Evolutionary conservation across 2,329 filamentous ascomycete genomes (phyloP).

Genomic region (Fusarium nodosum): DNA sequence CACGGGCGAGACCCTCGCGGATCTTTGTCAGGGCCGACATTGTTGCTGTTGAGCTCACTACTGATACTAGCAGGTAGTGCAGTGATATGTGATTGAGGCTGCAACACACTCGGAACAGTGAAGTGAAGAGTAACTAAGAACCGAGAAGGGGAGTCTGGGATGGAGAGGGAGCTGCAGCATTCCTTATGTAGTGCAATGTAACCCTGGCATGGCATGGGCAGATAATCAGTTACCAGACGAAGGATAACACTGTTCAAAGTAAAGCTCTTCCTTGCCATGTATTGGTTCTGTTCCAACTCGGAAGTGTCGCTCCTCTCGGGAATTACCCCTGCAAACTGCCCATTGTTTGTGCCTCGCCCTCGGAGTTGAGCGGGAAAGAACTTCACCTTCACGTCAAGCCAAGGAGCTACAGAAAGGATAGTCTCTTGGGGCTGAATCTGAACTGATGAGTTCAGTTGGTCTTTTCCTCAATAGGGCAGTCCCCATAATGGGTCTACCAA

Average conservation of each 20-base stretch:
- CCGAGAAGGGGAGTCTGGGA: neutral
- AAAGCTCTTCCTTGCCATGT: slow-evolving; percentile 14
- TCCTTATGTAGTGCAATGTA: slow-evolving; percentile 35
- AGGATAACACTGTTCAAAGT: neutral
- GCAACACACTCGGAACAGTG: slow-evolving; percentile 11
- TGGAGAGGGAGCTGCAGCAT: slow-evolving; percentile 13
- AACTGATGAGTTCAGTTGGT: slow-evolving; percentile 19
- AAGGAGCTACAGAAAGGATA: slow-evolving; percentile 19
- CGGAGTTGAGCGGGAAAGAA: slow-evolving; percentile 2
- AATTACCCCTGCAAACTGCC: slow-evolving; percentile 9
- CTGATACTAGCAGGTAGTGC: slow-evolving; percentile 8
- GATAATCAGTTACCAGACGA: neutral
- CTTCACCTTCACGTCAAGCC: slow-evolving; percentile 11
- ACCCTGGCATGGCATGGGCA: slow-evolving; percentile 22
- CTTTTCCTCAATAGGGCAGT: slow-evolving; percentile 28
- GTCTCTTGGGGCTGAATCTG: slow-evolving; percentile 14
- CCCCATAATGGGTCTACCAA: slow-evolving; percentile 21
- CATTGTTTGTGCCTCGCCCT: slow-evolving; percentile 4
- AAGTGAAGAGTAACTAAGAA: slow-evolving; percentile 4
- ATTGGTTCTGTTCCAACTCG: slow-evolving; percentile 15
- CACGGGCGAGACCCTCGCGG: slow-evolving; percentile 24
- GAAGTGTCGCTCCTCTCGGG: slow-evolving; percentile 8
- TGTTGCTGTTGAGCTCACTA: slow-evolving; percentile 15
- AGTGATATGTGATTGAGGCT: slow-evolving; percentile 5
- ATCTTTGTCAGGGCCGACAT: slow-evolving; percentile 44